These are phyloP conservation scores for Xylariaceae sp. DNA, from an alignment of 2,329 filamentous ascomycete genomes.

Conservation along the genomic window DNA sequence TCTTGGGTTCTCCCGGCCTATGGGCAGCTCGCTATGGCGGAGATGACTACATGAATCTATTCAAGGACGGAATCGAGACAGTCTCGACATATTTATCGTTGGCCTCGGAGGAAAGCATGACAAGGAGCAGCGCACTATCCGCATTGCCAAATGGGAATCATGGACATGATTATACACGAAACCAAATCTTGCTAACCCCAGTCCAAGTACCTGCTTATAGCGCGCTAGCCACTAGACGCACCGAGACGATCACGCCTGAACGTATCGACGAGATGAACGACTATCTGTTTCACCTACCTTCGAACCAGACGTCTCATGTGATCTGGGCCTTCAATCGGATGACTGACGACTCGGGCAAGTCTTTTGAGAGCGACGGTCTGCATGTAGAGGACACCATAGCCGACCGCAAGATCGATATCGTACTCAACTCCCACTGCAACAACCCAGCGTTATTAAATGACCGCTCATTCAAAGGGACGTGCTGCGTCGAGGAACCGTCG, in stretches of 20 bases:
- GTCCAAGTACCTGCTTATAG: constrained; percentile 53
- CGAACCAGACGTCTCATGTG: constrained; percentile 51
- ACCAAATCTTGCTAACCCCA: constrained; percentile 51
- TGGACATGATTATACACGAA: constrained; percentile 23
- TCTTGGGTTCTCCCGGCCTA: constrained; percentile 61
- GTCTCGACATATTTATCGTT: constrained; percentile 49
- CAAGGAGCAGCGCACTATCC: constrained; percentile 30
- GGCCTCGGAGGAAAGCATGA: constrained; percentile 25
- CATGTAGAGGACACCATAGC: constrained; percentile 56
- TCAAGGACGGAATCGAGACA: constrained; percentile 53
- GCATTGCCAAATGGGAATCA: constrained; percentile 14
- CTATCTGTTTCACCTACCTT: constrained; percentile 53
- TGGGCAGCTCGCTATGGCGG: constrained; percentile 61
- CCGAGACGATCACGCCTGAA: constrained; percentile 52
- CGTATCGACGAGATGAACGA: constrained; percentile 60
- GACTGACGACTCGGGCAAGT: constrained; percentile 45
- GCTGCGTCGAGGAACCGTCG: constrained; percentile 55
- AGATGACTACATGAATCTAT: constrained; percentile 52
- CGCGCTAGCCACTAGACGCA: constrained; percentile 49
- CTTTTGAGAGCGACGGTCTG: constrained; percentile 55
- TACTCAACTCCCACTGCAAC: constrained; percentile 64
- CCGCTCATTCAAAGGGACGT: constrained; percentile 57
- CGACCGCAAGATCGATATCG: constrained; percentile 56
- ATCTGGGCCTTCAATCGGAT: constrained; percentile 59
- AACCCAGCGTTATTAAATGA: constrained; percentile 47